Percentiles rank a stretch among this genome's conserved stretches.
These are phyloP conservation scores for Testicularia cyperi DNA, from an alignment of 1,284 basidiomycete genomes.

Conservation along the genomic window DNA sequence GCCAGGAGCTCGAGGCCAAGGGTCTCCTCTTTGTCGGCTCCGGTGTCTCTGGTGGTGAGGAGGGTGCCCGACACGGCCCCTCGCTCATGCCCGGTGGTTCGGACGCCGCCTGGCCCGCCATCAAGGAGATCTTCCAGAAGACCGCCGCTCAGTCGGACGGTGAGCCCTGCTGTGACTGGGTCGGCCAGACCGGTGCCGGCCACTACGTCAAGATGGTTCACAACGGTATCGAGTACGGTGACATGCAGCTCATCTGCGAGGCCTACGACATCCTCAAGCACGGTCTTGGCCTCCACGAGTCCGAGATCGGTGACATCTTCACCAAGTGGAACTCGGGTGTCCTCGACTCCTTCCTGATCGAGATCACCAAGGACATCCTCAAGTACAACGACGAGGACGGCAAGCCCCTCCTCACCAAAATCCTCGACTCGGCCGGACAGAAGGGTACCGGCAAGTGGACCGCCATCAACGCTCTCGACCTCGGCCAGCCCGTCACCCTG, in stretches of 20 bases:
- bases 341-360: slow-evolving; percentile 98
- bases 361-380: slow-evolving; percentile 67
- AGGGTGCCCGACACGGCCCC: slow-evolving; percentile 95
- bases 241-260: slow-evolving; percentile 99
- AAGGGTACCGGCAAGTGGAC: slow-evolving; percentile 99
- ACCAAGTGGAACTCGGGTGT: slow-evolving; percentile 92
- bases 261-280: slow-evolving; percentile 83
- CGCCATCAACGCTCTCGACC: slow-evolving; percentile 94
- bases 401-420: slow-evolving; percentile 84
- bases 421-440: slow-evolving; percentile 82
- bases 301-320: slow-evolving; percentile 61
- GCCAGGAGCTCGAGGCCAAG: slow-evolving; percentile 87
- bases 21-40: slow-evolving; percentile 96
- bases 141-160: slow-evolving; percentile 92
- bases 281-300: slow-evolving; percentile 74
- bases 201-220: slow-evolving; percentile 99
- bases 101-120: slow-evolving; percentile 86
- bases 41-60: slow-evolving; percentile 99
- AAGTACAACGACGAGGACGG: slow-evolving; percentile 87
- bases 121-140: slow-evolving; percentile 99
- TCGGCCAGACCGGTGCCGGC: slow-evolving; percentile 88
- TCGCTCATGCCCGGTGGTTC: slow-evolving; percentile 99
- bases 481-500: slow-evolving; percentile 85
- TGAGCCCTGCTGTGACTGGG: slow-evolving; percentile 99
- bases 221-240: slow-evolving; percentile 89